These are phyloP conservation scores for Sambucus nigra DNA, from an alignment of 129 eudicot species.

Conservation along the genomic window DNA sequence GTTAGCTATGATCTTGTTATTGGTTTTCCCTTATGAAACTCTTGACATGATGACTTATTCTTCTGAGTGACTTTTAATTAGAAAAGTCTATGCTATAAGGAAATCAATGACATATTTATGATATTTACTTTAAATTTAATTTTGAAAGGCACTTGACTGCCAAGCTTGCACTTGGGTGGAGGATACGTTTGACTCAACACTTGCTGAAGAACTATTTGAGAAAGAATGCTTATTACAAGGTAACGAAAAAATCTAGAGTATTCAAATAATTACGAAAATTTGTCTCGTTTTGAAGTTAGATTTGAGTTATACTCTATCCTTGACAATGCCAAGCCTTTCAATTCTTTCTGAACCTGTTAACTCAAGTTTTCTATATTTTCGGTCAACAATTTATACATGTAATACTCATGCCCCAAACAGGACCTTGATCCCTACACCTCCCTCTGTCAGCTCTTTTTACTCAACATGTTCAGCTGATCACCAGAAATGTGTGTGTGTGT, in stretches of 20 bases:
- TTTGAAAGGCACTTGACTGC: conserved; percentile 84
- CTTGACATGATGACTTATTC: not conserved
- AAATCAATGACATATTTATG: not conserved
- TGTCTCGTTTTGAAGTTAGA: not conserved
- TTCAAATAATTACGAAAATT: not conserved
- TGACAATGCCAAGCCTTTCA: too few species aligned
- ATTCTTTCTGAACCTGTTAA: too few species aligned
- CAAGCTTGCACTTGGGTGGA: conserved; percentile 93
- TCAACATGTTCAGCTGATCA: too few species aligned
- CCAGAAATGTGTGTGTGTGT: too few species aligned
- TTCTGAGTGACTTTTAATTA: not conserved
- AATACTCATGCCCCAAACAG: too few species aligned
- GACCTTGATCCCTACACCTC: too few species aligned
- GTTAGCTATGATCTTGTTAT: not conserved
- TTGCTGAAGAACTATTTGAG: conserved; percentile 76
- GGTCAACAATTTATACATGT: too few species aligned
- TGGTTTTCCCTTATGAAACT: not conserved
- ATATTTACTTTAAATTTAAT: conserved; percentile 13
- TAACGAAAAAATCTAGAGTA: conserved; percentile 13
- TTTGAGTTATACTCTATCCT: not conserved
- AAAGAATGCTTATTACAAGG: conserved; percentile 94
- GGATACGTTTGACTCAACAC: conserved; percentile 87
- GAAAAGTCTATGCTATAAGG: not conserved
- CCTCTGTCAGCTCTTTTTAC: too few species aligned
- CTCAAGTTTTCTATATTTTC: too few species aligned